These are phyloP conservation scores for Penstemon barbatus DNA, from an alignment of 257 asterid species.

Conservation along the genomic window DNA sequence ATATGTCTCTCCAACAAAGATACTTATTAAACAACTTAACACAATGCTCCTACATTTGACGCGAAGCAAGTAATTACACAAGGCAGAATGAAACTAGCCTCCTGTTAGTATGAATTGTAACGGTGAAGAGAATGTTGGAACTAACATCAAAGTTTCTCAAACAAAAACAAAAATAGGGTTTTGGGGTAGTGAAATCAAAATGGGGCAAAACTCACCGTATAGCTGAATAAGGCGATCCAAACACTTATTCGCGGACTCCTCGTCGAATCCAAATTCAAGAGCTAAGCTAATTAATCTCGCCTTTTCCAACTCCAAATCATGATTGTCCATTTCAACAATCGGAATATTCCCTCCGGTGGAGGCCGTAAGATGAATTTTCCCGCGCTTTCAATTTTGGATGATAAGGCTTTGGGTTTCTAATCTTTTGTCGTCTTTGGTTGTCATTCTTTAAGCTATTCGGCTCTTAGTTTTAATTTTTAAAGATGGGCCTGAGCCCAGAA, in stretches of 20 bases:
- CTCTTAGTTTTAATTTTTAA: not conserved
- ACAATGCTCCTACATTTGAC: not conserved
- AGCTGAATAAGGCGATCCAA: conserved; percentile 72
- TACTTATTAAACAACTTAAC: not conserved
- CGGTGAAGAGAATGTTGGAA: no score
- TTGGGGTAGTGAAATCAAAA: conserved; percentile 5
- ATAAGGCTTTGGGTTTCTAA: not conserved
- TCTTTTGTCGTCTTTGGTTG: no score
- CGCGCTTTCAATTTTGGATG: conserved; percentile 50
- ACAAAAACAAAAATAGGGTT: no score
- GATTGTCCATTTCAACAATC: conserved; percentile 41
- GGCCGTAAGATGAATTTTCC: conserved; percentile 39
- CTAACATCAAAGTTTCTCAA: no score
- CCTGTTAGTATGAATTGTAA: no score
- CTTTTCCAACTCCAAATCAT: conserved; percentile 74
- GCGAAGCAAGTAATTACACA: no score
- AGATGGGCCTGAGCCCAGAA: not conserved
- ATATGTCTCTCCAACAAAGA: not conserved
- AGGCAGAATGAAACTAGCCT: no score
- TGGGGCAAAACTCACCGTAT: conserved; percentile 51
- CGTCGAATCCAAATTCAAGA: conserved; percentile 79
- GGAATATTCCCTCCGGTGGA: conserved; percentile 16
- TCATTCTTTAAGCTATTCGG: no score
- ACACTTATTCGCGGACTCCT: conserved; percentile 58
- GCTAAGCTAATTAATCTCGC: conserved; percentile 76